Conservation (phyloP, 805 yeast genomes). For the Metschnikowia kunwiensis region DNA sequence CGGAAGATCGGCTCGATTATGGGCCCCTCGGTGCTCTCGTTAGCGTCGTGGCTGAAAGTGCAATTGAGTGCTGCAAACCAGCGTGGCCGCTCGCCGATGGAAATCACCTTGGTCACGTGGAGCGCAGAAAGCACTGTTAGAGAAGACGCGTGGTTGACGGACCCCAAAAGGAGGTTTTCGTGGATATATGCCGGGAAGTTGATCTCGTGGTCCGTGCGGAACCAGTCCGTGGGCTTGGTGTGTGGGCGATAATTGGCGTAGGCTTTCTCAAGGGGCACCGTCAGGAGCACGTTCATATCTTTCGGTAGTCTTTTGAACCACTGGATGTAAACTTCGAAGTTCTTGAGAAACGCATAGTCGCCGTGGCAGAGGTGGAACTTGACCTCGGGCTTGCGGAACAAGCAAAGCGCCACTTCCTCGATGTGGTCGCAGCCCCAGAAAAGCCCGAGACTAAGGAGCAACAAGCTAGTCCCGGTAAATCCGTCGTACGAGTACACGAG, state of each 20-base stretch:
- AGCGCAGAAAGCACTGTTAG: slow-evolving; percentile 24
- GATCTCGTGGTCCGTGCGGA: slow-evolving; percentile 27
- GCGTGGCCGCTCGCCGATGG: slow-evolving; percentile 36
- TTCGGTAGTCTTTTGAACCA: slow-evolving; percentile 20
- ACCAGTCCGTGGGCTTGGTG: slow-evolving; percentile 30
- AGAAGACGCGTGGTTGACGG: slow-evolving; percentile 34
- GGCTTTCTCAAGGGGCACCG: slow-evolving; percentile 3
- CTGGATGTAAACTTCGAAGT: slow-evolving; percentile 29
- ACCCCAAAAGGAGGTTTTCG: slow-evolving; percentile 31
- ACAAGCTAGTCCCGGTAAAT: slow-evolving; percentile 33
- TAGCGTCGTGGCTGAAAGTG: slow-evolving; percentile 13
- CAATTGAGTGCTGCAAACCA: slow-evolving; percentile 23
- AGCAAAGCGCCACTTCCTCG: slow-evolving; percentile 26
- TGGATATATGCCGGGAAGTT: slow-evolving; percentile 36
- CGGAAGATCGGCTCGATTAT: slow-evolving; percentile 12
- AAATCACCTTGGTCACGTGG: slow-evolving; percentile 26
- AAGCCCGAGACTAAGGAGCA: slow-evolving; percentile 21
- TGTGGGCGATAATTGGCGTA: slow-evolving; percentile 2
- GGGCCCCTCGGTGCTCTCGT: slow-evolving; percentile 7
- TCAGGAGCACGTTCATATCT: slow-evolving; percentile 2
- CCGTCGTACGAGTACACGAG: slow-evolving; percentile 38
- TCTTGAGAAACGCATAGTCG: slow-evolving; percentile 29
- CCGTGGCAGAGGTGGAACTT: slow-evolving; percentile 30
- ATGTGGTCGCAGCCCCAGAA: slow-evolving; percentile 15
- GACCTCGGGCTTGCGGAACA: slow-evolving; percentile 18